These are phyloP conservation scores for Ogataea naganishii DNA, from an alignment of 805 yeast genomes.

Conservation along the genomic window DNA sequence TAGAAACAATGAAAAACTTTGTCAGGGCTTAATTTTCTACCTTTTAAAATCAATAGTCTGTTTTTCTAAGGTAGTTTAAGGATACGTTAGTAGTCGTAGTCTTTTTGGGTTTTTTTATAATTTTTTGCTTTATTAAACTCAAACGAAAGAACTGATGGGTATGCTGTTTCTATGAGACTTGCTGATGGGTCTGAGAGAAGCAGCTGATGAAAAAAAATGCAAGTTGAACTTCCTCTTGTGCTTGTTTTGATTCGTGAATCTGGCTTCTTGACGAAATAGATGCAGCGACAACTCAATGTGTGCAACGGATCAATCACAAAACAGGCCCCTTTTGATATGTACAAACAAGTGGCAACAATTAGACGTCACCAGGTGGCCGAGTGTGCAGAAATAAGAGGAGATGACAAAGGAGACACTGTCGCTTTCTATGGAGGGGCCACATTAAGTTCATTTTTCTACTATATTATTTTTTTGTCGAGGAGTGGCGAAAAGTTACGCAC, in stretches of 20 bases:
- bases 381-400: not conserved
- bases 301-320: slow-evolving; percentile 6
- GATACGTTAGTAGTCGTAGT: not conserved
- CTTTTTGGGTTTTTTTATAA: slow-evolving; percentile 4
- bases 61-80: too few relatives aligned
- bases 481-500: slow-evolving; percentile 2
- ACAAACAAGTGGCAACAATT: slow-evolving; percentile 1
- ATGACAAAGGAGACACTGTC: not conserved
- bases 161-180: too few relatives aligned
- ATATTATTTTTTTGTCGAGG: slow-evolving; percentile 1
- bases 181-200: too few relatives aligned
- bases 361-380: slow-evolving; percentile 1
- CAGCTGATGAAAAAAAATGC: too few relatives aligned
- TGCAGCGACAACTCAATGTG: slow-evolving; percentile 16
- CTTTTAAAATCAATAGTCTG: too few relatives aligned
- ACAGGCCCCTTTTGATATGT: slow-evolving; percentile 1
- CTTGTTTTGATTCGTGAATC: too few relatives aligned
- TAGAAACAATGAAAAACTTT: not conserved
- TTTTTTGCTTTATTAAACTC: slow-evolving; percentile 2
- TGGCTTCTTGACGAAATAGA: slow-evolving; percentile 1
- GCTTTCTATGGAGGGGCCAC: not conserved
- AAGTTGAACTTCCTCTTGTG: too few relatives aligned
- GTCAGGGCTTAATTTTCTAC: too few relatives aligned
- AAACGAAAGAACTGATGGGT: too few relatives aligned
- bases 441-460: not conserved